Percentiles rank a stretch among this genome's conserved stretches.
Evolutionary conservation across 805 yeast species (phyloP).

Genomic region (Scheffersomyces ergatensis): DNA sequence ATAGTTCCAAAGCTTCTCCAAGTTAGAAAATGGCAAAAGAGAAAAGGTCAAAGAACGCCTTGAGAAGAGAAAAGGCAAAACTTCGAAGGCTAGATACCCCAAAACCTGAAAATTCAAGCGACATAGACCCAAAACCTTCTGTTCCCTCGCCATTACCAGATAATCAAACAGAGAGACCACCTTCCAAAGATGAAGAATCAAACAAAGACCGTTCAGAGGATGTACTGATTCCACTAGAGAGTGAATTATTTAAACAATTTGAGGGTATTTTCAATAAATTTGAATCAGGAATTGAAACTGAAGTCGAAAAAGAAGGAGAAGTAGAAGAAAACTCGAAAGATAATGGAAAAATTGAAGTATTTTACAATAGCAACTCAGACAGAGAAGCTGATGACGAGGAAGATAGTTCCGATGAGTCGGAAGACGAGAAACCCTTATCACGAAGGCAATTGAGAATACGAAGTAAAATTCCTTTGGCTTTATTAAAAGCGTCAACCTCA

Average conservation of each 20-base stretch:
- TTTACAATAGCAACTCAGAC: constrained; percentile 22
- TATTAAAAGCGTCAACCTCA: constrained; percentile 56
- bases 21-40: constrained; percentile 19
- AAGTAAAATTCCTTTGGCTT: constrained; percentile 63
- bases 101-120: not conserved
- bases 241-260: constrained; percentile 15
- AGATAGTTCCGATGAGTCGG: constrained; percentile 10
- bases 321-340: not conserved
- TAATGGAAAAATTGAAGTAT: constrained; percentile 8
- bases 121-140: not conserved
- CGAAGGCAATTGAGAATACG: constrained; percentile 51
- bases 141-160: no score
- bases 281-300: not conserved
- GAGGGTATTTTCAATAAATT: constrained; percentile 17
- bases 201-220: not conserved
- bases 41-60: constrained; percentile 51
- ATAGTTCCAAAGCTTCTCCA: no score
- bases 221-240: not conserved
- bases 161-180: not conserved
- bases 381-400: constrained; percentile 19
- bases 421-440: constrained; percentile 25
- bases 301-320: no score
- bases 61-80: constrained; percentile 47
- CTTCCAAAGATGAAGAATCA: not conserved
- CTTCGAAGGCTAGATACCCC: constrained; percentile 25